Base-by-base conservation (phyloP, 495 filamentous ascomycete genomes). In the Saxophila tyrrhenica region DNA sequence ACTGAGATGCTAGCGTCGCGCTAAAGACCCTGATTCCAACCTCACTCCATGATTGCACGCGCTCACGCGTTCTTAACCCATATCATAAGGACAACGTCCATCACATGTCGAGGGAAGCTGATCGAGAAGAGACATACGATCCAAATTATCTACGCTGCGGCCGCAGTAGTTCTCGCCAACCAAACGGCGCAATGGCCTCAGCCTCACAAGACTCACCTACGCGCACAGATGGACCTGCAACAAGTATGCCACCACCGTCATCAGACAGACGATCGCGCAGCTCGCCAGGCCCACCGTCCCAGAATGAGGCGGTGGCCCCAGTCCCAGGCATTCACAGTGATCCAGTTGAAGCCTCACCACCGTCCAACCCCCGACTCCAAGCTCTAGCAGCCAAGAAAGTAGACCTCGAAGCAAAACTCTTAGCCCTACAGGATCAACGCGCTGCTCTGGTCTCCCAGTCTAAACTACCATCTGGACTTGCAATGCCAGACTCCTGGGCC, bases 401-500 rank as follows among this genome's bases (percentile, higher is more conserved):
- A 8, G 21, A 25, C 19, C 54, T 56, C 45, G 25, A 51, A n/a
- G 16, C 16, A 17, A 56, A 41, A 10, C 54, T 63, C 17, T 2
- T n/a, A 1, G 25, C 57, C 25, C 57, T 63, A 7, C 25, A 51
- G 32, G 9, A 19, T 38, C 44, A 57, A 20, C 61, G 50, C 24
- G n/a, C 51, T 35, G 39, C 45, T 21, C 41, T 55, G 19, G 49
- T 54, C 2, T 44, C 61, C 11, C 0, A 47, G n/a, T 45, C 59
- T 3, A 43, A 17, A 13, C 22, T 50, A 2, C 51, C 56, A 20
- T 57, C 55, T n/a, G 41, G 56, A 13, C 29, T 52, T 3, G 46
- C 47, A n/a, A 57, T 55, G 25, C 56, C 62, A 2, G 54, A 54
- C 19, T 55, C 64, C 42, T 55, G 52, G 51, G 47, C 55, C 20